Evolutionary conservation across 2,329 filamentous ascomycete species (phyloP).

Genomic region (Cladosporium sp.): DNA sequence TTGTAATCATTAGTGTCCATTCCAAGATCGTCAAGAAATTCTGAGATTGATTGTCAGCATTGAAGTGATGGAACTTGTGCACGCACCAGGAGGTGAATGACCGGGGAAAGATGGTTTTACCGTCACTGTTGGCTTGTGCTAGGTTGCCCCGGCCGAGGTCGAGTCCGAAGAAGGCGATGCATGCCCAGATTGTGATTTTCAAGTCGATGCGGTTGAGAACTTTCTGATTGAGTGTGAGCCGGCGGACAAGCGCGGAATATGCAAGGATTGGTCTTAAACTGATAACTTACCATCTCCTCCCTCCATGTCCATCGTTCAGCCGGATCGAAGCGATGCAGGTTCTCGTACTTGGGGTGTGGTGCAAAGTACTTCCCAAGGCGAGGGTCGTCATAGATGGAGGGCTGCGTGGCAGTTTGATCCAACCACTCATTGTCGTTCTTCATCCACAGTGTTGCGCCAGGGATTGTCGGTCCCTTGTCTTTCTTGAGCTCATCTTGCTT

Average conservation of each 20-base stretch:
- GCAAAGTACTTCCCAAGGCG: background rate
- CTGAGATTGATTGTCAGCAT: too few species aligned
- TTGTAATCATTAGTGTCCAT: conserved; percentile 50
- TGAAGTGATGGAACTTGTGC: too few species aligned
- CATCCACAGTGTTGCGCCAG: background rate
- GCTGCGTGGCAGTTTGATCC: background rate
- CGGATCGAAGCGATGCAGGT: conserved; percentile 56
- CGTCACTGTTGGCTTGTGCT: conserved; percentile 5
- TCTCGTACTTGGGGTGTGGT: conserved; percentile 45
- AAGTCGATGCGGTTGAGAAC: conserved; percentile 24
- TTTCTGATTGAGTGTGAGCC: conserved; percentile 41
- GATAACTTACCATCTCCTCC: conserved; percentile 44
- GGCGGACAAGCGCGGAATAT: conserved; percentile 42
- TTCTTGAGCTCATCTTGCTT: background rate
- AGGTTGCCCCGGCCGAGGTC: background rate
- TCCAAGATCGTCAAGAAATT: conserved; percentile 49
- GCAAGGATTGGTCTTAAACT: background rate
- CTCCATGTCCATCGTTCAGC: conserved; percentile 51
- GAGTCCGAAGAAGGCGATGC: conserved; percentile 16
- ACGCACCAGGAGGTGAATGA: too few species aligned
- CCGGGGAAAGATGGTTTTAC: conserved; percentile 52
- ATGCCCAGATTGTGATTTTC: conserved; percentile 24
- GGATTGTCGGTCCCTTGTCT: background rate
- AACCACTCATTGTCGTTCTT: background rate
- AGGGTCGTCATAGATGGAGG: background rate